phyloP scores from a whole-genome alignment of 768 basidiomycete genomes.

The Leccinum aurantiacum region DNA sequence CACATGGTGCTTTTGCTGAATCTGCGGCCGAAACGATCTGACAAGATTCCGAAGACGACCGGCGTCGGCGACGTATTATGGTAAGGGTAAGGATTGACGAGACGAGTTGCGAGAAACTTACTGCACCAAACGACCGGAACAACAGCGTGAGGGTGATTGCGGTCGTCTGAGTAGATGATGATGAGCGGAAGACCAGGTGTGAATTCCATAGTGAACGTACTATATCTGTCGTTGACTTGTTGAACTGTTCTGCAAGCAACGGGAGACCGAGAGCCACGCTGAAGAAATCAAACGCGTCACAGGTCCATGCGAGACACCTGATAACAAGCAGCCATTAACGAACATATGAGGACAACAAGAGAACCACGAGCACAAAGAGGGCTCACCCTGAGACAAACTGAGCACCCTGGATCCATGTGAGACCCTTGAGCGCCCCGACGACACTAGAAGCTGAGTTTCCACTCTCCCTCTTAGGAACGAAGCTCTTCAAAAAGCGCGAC shows the following conservation, averaged over 20 bases:
- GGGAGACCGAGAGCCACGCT: slow-evolving; percentile 62
- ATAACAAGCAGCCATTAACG: background rate
- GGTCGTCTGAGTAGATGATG: slow-evolving; percentile 47
- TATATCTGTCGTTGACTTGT: slow-evolving; percentile 41
- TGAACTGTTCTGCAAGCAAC: slow-evolving; percentile 50
- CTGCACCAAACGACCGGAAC: slow-evolving; percentile 79
- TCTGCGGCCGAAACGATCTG: slow-evolving; percentile 88
- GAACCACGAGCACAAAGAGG: background rate
- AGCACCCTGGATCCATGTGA: slow-evolving; percentile 58
- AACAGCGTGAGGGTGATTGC: slow-evolving; percentile 91
- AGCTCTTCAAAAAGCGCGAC: slow-evolving; percentile 42
- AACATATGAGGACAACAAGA: background rate
- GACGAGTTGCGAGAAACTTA: slow-evolving; percentile 25
- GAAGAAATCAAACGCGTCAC: slow-evolving; percentile 88
- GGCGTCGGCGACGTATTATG: slow-evolving; percentile 8
- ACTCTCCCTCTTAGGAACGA: slow-evolving; percentile 50
- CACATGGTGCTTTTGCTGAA: too few species aligned
- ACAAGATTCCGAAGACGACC: slow-evolving; percentile 76
- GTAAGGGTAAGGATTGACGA: background rate
- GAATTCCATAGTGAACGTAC: slow-evolving; percentile 30
- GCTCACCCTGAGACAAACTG: slow-evolving; percentile 57
- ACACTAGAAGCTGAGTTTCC: slow-evolving; percentile 38
- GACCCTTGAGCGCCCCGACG: slow-evolving; percentile 40
- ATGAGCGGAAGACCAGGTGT: slow-evolving; percentile 1
- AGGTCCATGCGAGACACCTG: slow-evolving; percentile 87